Percentiles rank a stretch among this genome's conserved stretches.
phyloP scores from a whole-genome alignment of 1,284 basidiomycete species.

The Athelia sp. region DNA sequence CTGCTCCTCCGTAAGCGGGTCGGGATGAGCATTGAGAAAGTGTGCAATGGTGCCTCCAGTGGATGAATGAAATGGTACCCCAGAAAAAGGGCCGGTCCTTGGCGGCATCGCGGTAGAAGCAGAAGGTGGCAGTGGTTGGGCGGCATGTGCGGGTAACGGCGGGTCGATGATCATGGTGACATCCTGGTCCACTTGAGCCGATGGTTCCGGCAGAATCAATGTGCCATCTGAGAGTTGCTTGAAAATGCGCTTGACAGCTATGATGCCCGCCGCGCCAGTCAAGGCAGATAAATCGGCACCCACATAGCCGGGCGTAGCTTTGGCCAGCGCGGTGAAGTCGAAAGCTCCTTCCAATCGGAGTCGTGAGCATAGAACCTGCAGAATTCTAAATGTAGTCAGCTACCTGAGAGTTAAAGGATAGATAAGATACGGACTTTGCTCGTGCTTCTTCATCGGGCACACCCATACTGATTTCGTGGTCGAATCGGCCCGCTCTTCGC shows the following conservation, averaged over 20 bases:
- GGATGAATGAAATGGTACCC: constrained; percentile 34
- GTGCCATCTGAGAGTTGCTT: constrained; percentile 72
- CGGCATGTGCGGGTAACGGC: constrained; percentile 12
- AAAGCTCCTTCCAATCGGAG: constrained; percentile 79
- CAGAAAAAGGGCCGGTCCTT: constrained; percentile 35
- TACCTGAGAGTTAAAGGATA: background rate
- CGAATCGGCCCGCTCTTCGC: constrained; percentile 90
- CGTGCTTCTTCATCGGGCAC: constrained; percentile 90
- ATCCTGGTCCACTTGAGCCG: constrained; percentile 25
- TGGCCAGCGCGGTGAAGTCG: constrained; percentile 79
- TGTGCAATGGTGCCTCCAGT: constrained; percentile 73
- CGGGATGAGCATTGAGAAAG: constrained; percentile 85
- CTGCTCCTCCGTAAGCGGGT: constrained; percentile 72
- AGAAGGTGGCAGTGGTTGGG: constrained; percentile 15
- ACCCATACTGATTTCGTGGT: constrained; percentile 97
- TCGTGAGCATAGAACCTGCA: constrained; percentile 74
- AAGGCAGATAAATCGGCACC: constrained; percentile 91
- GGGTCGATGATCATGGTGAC: constrained; percentile 49
- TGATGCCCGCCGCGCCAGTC: constrained; percentile 91
- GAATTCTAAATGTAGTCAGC: constrained; percentile 49
- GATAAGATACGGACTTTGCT: constrained; percentile 63
- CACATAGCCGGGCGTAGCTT: constrained; percentile 94
- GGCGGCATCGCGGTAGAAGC: background rate
- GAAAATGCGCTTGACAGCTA: constrained; percentile 96
- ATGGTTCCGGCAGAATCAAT: constrained; percentile 45